Percentiles rank a stretch among this genome's conserved stretches.
phyloP scores from a whole-genome alignment of 768 basidiomycete genomes.

The Paxillus involutus region DNA sequence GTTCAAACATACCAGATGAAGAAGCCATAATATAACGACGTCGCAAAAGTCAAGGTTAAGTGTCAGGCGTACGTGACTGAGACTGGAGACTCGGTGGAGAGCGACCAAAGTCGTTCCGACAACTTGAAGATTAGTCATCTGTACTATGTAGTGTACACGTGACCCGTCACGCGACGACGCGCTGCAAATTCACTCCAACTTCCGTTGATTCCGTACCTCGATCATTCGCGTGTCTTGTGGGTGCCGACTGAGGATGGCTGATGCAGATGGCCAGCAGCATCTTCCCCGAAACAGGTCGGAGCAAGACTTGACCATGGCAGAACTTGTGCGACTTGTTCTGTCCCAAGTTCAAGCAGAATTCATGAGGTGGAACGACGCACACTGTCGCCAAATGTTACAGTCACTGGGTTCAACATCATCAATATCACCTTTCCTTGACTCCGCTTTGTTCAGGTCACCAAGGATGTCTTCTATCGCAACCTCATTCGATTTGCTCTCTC shows the following conservation, averaged over 20 bases:
- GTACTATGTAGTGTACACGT: neutral
- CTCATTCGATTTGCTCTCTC: neutral
- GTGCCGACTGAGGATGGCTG: neutral
- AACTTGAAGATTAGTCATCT: neutral
- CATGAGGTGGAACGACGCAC: conserved; percentile 11
- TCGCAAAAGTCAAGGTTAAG: too few relatives aligned
- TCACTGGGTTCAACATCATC: conserved; percentile 14
- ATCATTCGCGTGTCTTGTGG: too few relatives aligned
- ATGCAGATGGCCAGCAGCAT: conserved; percentile 9
- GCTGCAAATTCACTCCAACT: neutral
- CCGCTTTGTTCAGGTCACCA: conserved; percentile 7
- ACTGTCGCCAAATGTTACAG: conserved; percentile 13
- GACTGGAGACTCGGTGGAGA: too few relatives aligned
- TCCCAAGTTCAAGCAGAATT: conserved; percentile 27
- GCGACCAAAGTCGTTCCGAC: too few relatives aligned
- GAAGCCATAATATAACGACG: conserved; percentile 14
- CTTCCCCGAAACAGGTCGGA: conserved; percentile 9
- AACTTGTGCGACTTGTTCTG: conserved; percentile 17
- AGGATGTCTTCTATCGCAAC: neutral
- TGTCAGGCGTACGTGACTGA: too few relatives aligned
- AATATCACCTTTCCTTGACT: conserved; percentile 14
- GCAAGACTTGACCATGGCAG: neutral
- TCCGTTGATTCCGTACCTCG: neutral
- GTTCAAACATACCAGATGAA: conserved; percentile 23
- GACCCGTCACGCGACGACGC: neutral